Percentiles rank a stretch among this genome's conserved stretches.
These are phyloP conservation scores for Elsinoe fawcettii DNA, from an alignment of 2,329 filamentous ascomycete species.

Conservation along the genomic window DNA sequence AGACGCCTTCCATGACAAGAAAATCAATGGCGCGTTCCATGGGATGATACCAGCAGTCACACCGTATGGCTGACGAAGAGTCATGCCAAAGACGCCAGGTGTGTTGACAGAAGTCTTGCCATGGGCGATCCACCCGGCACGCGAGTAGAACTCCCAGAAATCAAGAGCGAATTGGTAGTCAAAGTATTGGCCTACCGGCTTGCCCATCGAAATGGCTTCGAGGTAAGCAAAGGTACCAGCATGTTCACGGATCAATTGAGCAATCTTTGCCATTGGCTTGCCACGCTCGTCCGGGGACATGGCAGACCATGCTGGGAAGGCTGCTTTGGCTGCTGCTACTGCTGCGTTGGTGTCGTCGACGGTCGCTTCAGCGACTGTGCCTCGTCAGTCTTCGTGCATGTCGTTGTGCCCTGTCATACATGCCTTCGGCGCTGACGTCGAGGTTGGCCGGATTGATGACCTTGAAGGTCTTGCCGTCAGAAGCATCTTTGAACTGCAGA, in stretches of 20 bases:
- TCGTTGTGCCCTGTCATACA: not conserved
- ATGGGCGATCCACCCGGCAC: slow-evolving; percentile 35
- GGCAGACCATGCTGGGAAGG: slow-evolving; percentile 41
- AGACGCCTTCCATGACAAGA: slow-evolving; percentile 47
- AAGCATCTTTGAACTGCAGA: slow-evolving; percentile 38
- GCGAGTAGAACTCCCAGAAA: slow-evolving; percentile 37
- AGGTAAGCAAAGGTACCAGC: slow-evolving; percentile 39
- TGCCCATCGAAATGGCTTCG: slow-evolving; percentile 42
- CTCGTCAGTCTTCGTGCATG: too few species aligned
- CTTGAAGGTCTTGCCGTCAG: slow-evolving; percentile 39
- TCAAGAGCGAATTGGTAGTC: slow-evolving; percentile 32
- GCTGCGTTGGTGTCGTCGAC: slow-evolving; percentile 37
- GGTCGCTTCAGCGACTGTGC: slow-evolving; percentile 39
- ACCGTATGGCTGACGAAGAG: slow-evolving; percentile 43
- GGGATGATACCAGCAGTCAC: slow-evolving; percentile 52
- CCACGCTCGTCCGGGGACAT: slow-evolving; percentile 36
- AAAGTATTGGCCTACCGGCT: slow-evolving; percentile 35
- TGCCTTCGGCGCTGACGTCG: slow-evolving; percentile 33
- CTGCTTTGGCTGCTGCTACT: slow-evolving; percentile 38
- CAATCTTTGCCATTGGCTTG: slow-evolving; percentile 40
- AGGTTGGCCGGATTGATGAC: slow-evolving; percentile 39
- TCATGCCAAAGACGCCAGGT: slow-evolving; percentile 41
- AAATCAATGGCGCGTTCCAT: slow-evolving; percentile 47
- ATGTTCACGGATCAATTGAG: slow-evolving; percentile 36
- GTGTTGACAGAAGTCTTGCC: slow-evolving; percentile 43